Evolutionary conservation across 1,284 basidiomycete genomes (phyloP).

Genomic region (Ustilago esculenta): DNA sequence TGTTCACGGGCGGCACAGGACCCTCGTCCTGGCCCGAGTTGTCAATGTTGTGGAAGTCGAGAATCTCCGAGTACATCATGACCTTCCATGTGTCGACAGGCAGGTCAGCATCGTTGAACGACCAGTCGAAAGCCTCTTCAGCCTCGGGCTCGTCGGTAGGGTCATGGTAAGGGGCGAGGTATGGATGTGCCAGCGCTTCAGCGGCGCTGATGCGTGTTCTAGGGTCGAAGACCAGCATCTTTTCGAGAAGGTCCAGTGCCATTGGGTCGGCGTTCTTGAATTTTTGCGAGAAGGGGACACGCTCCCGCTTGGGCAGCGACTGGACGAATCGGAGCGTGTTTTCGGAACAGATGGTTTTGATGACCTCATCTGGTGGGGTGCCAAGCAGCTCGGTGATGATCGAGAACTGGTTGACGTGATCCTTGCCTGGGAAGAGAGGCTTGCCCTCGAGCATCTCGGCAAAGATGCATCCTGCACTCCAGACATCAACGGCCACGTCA

Average conservation of each 20-base stretch:
- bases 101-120: slow-evolving; percentile 99
- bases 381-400: slow-evolving; percentile 99
- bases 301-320: slow-evolving; percentile 93
- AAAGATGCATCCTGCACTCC: slow-evolving; percentile 99
- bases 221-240: slow-evolving; percentile 99
- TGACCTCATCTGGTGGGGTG: slow-evolving; percentile 98
- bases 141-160: slow-evolving; percentile 97
- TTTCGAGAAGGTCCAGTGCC: slow-evolving; percentile 96
- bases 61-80: slow-evolving; percentile 71
- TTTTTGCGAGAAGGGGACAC: slow-evolving; percentile 93
- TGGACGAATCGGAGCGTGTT: slow-evolving; percentile 99
- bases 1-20: slow-evolving; percentile 47
- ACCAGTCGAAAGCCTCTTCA: slow-evolving; percentile 96
- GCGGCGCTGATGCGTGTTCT: slow-evolving; percentile 94
- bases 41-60: slow-evolving; percentile 68
- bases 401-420: slow-evolving; percentile 99
- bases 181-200: slow-evolving; percentile 89
- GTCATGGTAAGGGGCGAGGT: slow-evolving; percentile 97
- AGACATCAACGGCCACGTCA: slow-evolving; percentile 97
- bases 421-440: slow-evolving; percentile 98
- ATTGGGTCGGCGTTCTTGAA: slow-evolving; percentile 87
- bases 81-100: slow-evolving; percentile 99
- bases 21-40: slow-evolving; percentile 55
- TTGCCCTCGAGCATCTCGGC: slow-evolving; percentile 99
- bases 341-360: slow-evolving; percentile 97